Evolutionary conservation across 2,329 filamentous ascomycete genomes (phyloP).

Genomic region (Zymoseptoria crescenta): DNA sequence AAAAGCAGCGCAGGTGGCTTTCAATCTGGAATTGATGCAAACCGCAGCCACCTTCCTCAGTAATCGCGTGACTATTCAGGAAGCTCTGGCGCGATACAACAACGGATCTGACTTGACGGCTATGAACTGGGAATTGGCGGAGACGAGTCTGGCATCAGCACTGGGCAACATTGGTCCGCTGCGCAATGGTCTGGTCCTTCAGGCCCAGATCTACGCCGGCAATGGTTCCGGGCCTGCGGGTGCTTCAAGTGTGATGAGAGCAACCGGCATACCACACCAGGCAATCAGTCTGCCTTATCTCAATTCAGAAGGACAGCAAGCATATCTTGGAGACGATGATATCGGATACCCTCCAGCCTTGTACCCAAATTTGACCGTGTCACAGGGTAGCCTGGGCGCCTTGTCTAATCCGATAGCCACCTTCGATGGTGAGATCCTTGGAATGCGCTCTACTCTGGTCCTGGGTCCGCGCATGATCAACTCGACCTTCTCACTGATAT

Average conservation of each 20-base stretch:
- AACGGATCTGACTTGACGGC: slow-evolving; percentile 45
- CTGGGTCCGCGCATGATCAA: slow-evolving; percentile 71
- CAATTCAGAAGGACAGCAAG: slow-evolving; percentile 48
- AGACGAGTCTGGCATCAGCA: slow-evolving; percentile 61
- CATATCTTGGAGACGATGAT: slow-evolving; percentile 53
- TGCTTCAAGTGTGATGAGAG: slow-evolving; percentile 52
- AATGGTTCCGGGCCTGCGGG: slow-evolving; percentile 51
- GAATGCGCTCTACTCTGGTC: slow-evolving; percentile 52
- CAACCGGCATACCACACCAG: slow-evolving; percentile 48
- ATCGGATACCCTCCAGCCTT: slow-evolving; percentile 63
- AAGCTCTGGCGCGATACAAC: slow-evolving; percentile 44
- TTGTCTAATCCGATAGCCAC: slow-evolving; percentile 31
- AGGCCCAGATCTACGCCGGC: slow-evolving; percentile 63
- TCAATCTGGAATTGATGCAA: slow-evolving; percentile 71
- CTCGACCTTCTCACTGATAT: slow-evolving; percentile 64
- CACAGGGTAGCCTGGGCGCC: slow-evolving; percentile 28
- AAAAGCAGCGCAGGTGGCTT: slow-evolving; percentile 76
- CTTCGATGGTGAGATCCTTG: slow-evolving; percentile 36
- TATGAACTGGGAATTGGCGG: slow-evolving; percentile 54
- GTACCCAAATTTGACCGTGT: slow-evolving; percentile 66
- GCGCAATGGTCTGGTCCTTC: slow-evolving; percentile 52
- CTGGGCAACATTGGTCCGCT: slow-evolving; percentile 45
- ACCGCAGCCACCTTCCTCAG: slow-evolving; percentile 65
- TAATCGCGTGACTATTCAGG: slow-evolving; percentile 51
- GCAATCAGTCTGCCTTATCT: slow-evolving; percentile 55